These are phyloP conservation scores for Colletotrichum nymphaeae DNA, from an alignment of 2,329 filamentous ascomycete genomes.

Conservation along the genomic window DNA sequence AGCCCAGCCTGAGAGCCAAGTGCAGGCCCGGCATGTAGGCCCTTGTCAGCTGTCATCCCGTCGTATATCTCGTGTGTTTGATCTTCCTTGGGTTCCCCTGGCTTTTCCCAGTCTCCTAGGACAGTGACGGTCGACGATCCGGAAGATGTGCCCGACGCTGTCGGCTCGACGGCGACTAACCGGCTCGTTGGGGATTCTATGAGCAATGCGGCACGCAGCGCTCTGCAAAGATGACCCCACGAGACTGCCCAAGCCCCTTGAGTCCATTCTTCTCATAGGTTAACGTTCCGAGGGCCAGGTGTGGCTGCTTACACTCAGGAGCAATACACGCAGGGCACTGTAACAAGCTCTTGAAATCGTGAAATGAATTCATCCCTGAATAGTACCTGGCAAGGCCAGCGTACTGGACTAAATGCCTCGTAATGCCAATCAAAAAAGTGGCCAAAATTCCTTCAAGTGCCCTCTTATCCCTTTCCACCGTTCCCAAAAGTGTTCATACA, in stretches of 20 bases:
- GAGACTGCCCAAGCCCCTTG: neutral
- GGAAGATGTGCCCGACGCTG: neutral
- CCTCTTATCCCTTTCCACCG: neutral
- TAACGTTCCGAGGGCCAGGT: neutral
- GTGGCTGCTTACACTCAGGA: neutral
- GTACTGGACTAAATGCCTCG: slow-evolving; percentile 18
- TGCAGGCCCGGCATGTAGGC: neutral
- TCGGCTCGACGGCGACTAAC: too few relatives aligned
- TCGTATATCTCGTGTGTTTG: slow-evolving; percentile 12
- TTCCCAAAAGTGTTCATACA: slow-evolving; percentile 14
- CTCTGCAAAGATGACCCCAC: neutral
- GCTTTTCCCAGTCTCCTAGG: neutral
- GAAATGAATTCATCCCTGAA: neutral
- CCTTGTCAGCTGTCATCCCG: neutral
- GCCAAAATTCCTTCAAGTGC: neutral
- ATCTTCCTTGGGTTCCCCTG: neutral
- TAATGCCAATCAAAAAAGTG: neutral
- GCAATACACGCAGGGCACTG: neutral
- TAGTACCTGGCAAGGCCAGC: neutral
- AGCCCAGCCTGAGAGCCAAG: neutral
- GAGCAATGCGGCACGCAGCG: neutral
- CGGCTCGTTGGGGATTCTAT: neutral
- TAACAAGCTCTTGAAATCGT: neutral
- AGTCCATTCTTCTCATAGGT: neutral
- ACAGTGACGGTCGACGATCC: neutral